These are phyloP conservation scores for Suhomyces atakaporum DNA, from an alignment of 1,139 yeast species.

Conservation along the genomic window DNA sequence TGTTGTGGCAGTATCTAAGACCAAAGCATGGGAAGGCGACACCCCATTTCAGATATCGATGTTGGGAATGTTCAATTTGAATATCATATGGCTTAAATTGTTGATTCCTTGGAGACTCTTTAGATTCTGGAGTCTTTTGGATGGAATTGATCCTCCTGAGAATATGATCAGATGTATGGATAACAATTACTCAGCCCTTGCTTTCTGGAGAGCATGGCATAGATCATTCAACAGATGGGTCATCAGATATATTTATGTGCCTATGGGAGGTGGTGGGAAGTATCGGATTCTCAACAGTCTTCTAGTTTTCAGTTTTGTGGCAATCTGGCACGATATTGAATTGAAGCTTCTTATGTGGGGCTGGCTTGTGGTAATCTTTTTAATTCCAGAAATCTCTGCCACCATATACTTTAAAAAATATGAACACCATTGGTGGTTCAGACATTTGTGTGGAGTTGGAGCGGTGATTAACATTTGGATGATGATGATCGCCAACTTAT, in stretches of 20 bases:
- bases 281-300: constrained; percentile 72
- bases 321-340: constrained; percentile 97
- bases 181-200: constrained; percentile 86
- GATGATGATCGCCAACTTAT: constrained; percentile 96
- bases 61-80: constrained; percentile 89
- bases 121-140: constrained; percentile 87
- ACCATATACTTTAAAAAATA: constrained; percentile 47
- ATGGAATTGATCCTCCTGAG: constrained; percentile 95
- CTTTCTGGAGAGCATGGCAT: constrained; percentile 99
- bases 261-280: constrained; percentile 78
- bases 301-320: constrained; percentile 94
- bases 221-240: constrained; percentile 91
- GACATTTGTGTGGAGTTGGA: constrained; percentile 83
- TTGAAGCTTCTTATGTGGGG: constrained; percentile 90
- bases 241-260: constrained; percentile 77
- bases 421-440: constrained; percentile 63
- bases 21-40: constrained; percentile 88
- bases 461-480: constrained; percentile 91
- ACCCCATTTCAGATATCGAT: constrained; percentile 91
- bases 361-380: constrained; percentile 84
- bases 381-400: constrained; percentile 84
- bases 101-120: constrained; percentile 96
- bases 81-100: constrained; percentile 88
- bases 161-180: constrained; percentile 97
- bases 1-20: constrained; percentile 88